A percentile compares a stretch with the other conserved stretches of the same genome.
These are phyloP conservation scores for Thielaviopsis ethacetica DNA, from an alignment of 2,329 filamentous ascomycete species.

Conservation along the genomic window DNA sequence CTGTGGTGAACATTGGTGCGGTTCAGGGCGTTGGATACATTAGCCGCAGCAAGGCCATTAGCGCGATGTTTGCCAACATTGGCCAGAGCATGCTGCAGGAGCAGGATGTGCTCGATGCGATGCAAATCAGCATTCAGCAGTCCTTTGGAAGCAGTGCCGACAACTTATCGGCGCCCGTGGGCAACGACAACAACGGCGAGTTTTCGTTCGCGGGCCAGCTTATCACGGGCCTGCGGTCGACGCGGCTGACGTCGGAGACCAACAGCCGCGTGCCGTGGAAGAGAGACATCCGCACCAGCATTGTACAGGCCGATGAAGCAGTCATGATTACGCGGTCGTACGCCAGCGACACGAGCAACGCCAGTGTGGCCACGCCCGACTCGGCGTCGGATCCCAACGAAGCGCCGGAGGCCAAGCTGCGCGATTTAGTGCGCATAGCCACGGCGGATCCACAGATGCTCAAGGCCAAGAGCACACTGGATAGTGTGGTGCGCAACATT, in stretches of 20 bases:
- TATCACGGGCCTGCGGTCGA: constrained; percentile 8
- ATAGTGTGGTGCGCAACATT: neutral
- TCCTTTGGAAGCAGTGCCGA: neutral
- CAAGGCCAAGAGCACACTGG: neutral
- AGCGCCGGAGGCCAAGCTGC: neutral
- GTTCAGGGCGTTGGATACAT: constrained; percentile 24
- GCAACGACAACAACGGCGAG: neutral
- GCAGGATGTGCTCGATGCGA: constrained; percentile 13
- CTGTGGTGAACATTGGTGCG: constrained; percentile 20
- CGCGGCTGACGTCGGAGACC: constrained; percentile 3
- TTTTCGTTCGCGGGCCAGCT: neutral
- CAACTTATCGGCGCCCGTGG: neutral
- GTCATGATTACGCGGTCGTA: neutral
- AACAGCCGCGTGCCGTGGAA: constrained; percentile 1
- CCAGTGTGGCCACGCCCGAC: neutral
- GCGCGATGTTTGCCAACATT: constrained; percentile 3
- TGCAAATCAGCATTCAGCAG: neutral
- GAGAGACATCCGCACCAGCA: constrained; percentile 2
- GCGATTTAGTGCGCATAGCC: neutral
- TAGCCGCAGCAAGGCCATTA: constrained; percentile 15
- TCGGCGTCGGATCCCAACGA: neutral
- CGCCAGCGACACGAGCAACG: neutral
- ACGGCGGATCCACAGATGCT: neutral
- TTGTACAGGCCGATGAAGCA: neutral
- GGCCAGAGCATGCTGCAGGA: constrained; percentile 13